A percentile compares a stretch with the other conserved stretches of the same genome.
phyloP scores from a whole-genome alignment of 176 grass and related monocot genomes.

The Bolboschoenus planiculmis region DNA sequence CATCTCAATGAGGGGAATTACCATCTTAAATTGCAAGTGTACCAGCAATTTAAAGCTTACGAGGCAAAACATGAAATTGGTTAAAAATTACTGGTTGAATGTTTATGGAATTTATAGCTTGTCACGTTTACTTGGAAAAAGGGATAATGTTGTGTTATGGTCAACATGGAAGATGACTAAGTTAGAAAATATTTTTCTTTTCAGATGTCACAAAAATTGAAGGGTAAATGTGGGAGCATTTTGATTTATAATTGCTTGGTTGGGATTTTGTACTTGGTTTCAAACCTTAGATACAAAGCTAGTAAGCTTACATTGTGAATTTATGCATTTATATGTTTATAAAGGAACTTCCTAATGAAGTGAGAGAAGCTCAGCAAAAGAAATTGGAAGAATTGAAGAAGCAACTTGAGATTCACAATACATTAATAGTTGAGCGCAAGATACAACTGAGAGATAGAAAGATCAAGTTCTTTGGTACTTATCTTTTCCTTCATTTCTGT shows the following conservation, averaged over 20 bases:
- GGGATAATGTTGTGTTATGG: not conserved
- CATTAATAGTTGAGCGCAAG: slow-evolving; percentile 54
- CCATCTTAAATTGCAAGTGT: not conserved
- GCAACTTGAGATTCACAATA: slow-evolving; percentile 78
- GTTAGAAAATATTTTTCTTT: not conserved
- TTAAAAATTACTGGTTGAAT: not conserved
- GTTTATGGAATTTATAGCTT: not conserved
- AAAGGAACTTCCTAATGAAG: slow-evolving; percentile 78
- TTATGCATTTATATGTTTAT: slow-evolving; percentile 21
- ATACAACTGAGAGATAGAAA: slow-evolving; percentile 82
- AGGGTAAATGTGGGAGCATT: not conserved
- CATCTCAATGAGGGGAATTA: not conserved
- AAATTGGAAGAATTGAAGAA: slow-evolving; percentile 92
- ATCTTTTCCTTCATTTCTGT: not conserved
- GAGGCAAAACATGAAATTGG: not conserved
- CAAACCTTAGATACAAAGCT: not conserved
- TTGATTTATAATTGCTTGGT: not conserved
- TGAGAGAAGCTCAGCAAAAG: slow-evolving; percentile 78
- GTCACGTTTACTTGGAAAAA: not conserved
- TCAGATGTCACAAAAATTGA: not conserved
- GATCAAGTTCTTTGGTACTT: slow-evolving; percentile 89
- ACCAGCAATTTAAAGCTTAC: not conserved
- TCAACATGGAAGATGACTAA: not conserved
- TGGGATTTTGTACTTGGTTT: not conserved
- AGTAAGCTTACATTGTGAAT: slow-evolving; percentile 8